These are phyloP conservation scores for Daedaleopsis sinensis DNA, from an alignment of 768 basidiomycete genomes.

Conservation along the genomic window DNA sequence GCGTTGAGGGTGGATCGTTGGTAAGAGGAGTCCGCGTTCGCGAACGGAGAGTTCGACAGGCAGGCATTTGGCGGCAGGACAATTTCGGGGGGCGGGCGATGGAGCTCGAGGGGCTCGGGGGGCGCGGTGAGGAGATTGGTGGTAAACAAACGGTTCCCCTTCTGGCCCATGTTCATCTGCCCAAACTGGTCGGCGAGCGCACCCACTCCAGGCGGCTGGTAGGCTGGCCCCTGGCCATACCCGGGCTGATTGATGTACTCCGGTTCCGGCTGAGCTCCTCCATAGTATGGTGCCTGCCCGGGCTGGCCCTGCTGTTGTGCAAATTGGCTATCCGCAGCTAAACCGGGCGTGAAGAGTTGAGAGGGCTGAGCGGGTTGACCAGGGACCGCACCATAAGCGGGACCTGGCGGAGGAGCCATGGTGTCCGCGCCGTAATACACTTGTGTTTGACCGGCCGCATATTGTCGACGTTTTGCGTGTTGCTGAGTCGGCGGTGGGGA, in stretches of 20 bases:
- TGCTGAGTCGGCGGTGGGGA: conserved; percentile 45
- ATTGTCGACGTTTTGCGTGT: conserved; percentile 77
- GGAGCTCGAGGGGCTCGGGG: conserved; percentile 86
- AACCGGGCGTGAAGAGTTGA: conserved; percentile 87
- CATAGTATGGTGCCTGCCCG: conserved; percentile 53
- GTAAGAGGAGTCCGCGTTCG: conserved; percentile 90
- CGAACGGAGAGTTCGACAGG: conserved; percentile 73
- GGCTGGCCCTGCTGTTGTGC: conserved; percentile 55
- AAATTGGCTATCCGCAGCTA: conserved; percentile 71
- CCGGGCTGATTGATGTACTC: conserved; percentile 49
- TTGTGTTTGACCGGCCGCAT: conserved; percentile 92
- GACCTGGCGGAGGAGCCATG: conserved; percentile 45
- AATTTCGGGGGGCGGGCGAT: conserved; percentile 85
- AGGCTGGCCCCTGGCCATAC: conserved; percentile 46
- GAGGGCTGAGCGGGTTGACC: conserved; percentile 43
- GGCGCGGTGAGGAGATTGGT: conserved; percentile 92
- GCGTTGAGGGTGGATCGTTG: conserved; percentile 90
- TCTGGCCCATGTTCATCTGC: conserved; percentile 87
- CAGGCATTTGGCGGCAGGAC: conserved; percentile 84
- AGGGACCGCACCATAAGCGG: conserved; percentile 44
- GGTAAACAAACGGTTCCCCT: conserved; percentile 78
- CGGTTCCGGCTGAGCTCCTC: conserved; percentile 40
- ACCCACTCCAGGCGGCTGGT: conserved; percentile 49
- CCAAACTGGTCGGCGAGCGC: conserved; percentile 83
- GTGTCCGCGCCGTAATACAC: conserved; percentile 72